Evolutionary conservation across 495 filamentous ascomycete species (phyloP).

Genomic region (Aspergillus sclerotioniger): DNA sequence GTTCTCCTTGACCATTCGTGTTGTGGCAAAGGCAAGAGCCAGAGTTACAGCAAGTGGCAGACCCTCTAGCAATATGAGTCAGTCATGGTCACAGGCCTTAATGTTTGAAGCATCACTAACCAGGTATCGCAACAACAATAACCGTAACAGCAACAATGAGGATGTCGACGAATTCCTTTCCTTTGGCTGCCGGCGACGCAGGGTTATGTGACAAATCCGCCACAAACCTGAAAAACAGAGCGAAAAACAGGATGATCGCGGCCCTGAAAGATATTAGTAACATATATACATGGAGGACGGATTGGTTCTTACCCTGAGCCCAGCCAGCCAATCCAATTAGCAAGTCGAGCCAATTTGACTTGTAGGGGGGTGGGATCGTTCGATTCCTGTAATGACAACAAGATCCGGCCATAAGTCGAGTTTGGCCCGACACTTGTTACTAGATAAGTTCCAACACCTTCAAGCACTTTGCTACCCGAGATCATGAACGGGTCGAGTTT

Average conservation of each 20-base stretch:
- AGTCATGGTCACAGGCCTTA: constrained; percentile 6
- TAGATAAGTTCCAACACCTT: constrained; percentile 63
- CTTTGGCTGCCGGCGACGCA: constrained; percentile 53
- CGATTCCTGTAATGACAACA: constrained; percentile 59
- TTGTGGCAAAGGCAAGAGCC: constrained; percentile 68
- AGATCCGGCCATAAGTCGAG: constrained; percentile 63
- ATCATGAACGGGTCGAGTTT: constrained; percentile 65
- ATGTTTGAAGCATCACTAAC: constrained; percentile 20
- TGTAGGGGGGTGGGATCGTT: constrained; percentile 65
- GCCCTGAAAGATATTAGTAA: constrained; percentile 44
- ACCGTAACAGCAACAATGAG: constrained; percentile 69
- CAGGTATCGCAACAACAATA: constrained; percentile 68
- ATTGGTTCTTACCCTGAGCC: constrained; percentile 38
- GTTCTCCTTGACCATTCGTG: constrained; percentile 67
- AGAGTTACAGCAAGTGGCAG: constrained; percentile 66
- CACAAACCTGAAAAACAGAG: constrained; percentile 60
- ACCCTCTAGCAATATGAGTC: constrained; percentile 47
- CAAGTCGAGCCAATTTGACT: constrained; percentile 59
- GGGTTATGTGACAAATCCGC: constrained; percentile 50
- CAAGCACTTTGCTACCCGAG: constrained; percentile 63
- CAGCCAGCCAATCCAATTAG: constrained; percentile 62
- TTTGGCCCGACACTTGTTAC: constrained; percentile 63
- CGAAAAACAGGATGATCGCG: constrained; percentile 61
- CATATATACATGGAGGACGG: background rate
- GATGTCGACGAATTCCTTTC: constrained; percentile 63